Evolutionary conservation across 139 green algal genomes (phyloP), one percentile per base, ranked within the genome.

Genomic region (Limnomonas spitsbergensis): DNA sequence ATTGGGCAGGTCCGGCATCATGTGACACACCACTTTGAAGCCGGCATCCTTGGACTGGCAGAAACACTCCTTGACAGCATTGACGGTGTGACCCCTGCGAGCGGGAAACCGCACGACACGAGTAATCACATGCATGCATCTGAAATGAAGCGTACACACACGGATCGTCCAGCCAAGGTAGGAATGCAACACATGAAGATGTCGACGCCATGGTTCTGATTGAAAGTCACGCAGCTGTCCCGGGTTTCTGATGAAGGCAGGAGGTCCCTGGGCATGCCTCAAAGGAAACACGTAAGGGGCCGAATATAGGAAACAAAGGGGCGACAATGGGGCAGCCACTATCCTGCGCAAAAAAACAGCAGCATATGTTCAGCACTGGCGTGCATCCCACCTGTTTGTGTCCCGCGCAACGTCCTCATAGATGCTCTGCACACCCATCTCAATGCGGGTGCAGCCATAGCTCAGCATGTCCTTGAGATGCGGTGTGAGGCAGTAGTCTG

Each of bases 1-100:
- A 75, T 97, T 97, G 32, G 96, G 96, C 82, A 99, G 84, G 84
- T 98, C 94, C 1, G 96, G 96, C 96, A 99, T 99, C 93, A 99
- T 97, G 89, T 99, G 96, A 7, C 89, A 93, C 72, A 98, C 94
- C 79, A 93, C 91, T 88, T 97, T 98, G 86, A 98, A 97, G 7
- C 94, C 94, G 4, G 93, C 92, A 72, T 98, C 89, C 86, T 99
- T 99, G 36, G 94, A 91, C 37, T 97, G 83, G 53, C 87, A 85
- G 85, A 98, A 99, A 84, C 95, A 98, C 52, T 95, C 84, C 39
- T 93, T 92, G 32, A 98, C 95, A 1, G 94, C 91, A 36, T 87
- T 81, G 26, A 90, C 81, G 1, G 86, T 90, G 75, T 90, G 86
- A 26, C 86, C 86, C 2, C 83, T 79, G 71, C 7, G 67, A 39